A percentile compares a stretch with the other conserved stretches of the same genome.
Conservation (phyloP, 2,329 filamentous ascomycete species). For the Penicillium sp. region DNA sequence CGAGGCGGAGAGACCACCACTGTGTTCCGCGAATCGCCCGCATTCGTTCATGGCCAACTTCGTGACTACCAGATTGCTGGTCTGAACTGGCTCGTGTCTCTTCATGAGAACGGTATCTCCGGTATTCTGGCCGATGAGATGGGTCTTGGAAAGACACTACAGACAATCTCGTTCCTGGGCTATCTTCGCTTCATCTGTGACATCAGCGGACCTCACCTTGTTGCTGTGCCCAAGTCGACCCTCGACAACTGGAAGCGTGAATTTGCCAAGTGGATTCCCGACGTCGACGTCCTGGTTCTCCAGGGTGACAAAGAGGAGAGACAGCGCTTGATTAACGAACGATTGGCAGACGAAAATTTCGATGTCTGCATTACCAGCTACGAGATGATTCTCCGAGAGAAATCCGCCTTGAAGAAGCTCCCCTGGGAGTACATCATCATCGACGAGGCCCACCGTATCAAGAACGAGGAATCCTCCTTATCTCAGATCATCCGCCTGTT, state of each 20-base stretch:
- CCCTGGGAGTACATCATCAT: constrained; percentile 99
- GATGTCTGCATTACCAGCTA: constrained; percentile 99
- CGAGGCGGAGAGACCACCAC: constrained; percentile 83
- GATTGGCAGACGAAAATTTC: constrained; percentile 91
- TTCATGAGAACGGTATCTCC: constrained; percentile 98
- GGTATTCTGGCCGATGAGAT: constrained; percentile 98
- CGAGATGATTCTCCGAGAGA: constrained; percentile 97
- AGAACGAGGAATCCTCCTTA: constrained; percentile 97
- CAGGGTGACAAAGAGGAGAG: constrained; percentile 96
- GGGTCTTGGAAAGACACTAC: constrained; percentile 96
- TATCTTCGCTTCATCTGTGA: constrained; percentile 91
- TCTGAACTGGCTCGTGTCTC: constrained; percentile 95
- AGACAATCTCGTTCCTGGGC: constrained; percentile 95
- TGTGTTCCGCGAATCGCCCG: constrained; percentile 89
- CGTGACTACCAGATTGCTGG: constrained; percentile 96
- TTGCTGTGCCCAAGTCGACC: constrained; percentile 94
- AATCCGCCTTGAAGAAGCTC: constrained; percentile 93
- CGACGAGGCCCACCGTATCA: constrained; percentile 97
- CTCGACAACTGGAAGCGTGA: constrained; percentile 98
- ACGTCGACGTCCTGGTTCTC: constrained; percentile 90
- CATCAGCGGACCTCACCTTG: constrained; percentile 87
- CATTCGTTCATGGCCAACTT: constrained; percentile 88
- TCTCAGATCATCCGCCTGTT: constrained; percentile 97
- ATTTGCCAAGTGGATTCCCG: constrained; percentile 91
- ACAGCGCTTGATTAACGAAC: constrained; percentile 83